Conservation (phyloP, 2,329 filamentous ascomycete genomes). For the Alternaria longipes region DNA sequence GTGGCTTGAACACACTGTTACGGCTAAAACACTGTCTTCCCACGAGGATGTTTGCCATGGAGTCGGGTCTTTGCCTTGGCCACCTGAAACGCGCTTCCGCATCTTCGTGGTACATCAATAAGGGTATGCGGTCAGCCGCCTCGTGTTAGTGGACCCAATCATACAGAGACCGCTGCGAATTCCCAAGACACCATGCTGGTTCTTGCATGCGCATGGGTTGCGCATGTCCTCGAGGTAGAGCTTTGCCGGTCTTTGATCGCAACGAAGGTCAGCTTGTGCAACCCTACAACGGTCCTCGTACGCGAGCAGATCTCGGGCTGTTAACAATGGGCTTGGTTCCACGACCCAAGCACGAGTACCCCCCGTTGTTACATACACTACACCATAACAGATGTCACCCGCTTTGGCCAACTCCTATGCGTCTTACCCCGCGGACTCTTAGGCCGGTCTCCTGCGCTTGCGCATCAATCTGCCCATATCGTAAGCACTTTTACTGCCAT, state of each 20-base stretch:
- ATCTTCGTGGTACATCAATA: slow-evolving; percentile 16
- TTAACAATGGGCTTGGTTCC: slow-evolving; percentile 31
- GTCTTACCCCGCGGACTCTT: not conserved
- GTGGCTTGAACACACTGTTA: slow-evolving; percentile 12
- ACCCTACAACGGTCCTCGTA: slow-evolving; percentile 32
- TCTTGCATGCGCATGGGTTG: not conserved
- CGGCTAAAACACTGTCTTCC: slow-evolving; percentile 7
- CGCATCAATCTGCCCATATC: not conserved
- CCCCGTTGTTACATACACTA: slow-evolving; percentile 48
- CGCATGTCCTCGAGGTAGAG: not conserved
- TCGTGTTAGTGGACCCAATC: slow-evolving; percentile 1
- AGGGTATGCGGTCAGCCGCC: slow-evolving; percentile 14
- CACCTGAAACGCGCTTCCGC: slow-evolving; percentile 41
- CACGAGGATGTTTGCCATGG: slow-evolving; percentile 40
- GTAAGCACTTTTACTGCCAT: not conserved
- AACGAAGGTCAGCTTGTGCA: slow-evolving; percentile 28
- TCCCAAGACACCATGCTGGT: not conserved
- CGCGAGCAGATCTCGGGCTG: slow-evolving; percentile 24
- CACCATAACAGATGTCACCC: slow-evolving; percentile 38
- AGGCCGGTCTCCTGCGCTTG: slow-evolving; percentile 8
- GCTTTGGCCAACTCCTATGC: slow-evolving; percentile 29
- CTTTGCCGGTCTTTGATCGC: not conserved
- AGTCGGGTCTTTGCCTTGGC: slow-evolving; percentile 35
- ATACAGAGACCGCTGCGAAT: not conserved
- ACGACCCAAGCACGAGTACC: slow-evolving; percentile 39